Conservation (phyloP, 306 rosid genomes). For the Hippophae tibetana region DNA sequence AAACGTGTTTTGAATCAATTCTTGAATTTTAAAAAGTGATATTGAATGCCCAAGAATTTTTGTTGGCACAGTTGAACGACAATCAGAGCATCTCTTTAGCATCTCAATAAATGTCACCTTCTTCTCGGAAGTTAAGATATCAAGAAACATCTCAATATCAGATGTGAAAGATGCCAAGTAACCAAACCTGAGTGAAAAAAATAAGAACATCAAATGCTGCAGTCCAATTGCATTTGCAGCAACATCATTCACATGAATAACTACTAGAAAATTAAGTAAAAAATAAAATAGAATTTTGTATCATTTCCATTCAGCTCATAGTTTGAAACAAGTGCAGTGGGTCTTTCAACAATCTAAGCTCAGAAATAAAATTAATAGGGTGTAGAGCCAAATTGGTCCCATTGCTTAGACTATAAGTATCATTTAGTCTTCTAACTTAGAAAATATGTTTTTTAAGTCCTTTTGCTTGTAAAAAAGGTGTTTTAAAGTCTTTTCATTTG, state of each 20-base stretch:
- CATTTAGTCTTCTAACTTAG: too few species aligned
- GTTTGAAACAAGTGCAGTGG: not conserved
- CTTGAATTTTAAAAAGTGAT: slow-evolving; percentile 62
- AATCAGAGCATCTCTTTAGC: slow-evolving; percentile 32
- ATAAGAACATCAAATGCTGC: slow-evolving; percentile 17
- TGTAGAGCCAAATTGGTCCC: too few species aligned
- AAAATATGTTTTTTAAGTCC: too few species aligned
- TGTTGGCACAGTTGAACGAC: slow-evolving; percentile 34
- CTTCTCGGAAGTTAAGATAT: slow-evolving; percentile 53
- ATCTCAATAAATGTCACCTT: slow-evolving; percentile 51
- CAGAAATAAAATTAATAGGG: not conserved
- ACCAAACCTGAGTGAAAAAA: slow-evolving; percentile 66
- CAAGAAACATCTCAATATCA: slow-evolving; percentile 70
- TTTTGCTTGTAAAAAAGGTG: too few species aligned
- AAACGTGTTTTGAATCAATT: slow-evolving; percentile 39
- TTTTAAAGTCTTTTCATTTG: too few species aligned
- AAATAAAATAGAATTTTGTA: not conserved
- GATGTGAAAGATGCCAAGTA: slow-evolving; percentile 76
- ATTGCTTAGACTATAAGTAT: too few species aligned
- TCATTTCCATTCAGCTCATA: not conserved
- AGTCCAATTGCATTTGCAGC: slow-evolving; percentile 2
- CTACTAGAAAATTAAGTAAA: not conserved
- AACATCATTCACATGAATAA: not conserved
- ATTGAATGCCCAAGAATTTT: slow-evolving; percentile 67
- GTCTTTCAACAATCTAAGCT: not conserved